Conservation (phyloP, 2,329 filamentous ascomycete species). For the Monosporascus sp. region DNA sequence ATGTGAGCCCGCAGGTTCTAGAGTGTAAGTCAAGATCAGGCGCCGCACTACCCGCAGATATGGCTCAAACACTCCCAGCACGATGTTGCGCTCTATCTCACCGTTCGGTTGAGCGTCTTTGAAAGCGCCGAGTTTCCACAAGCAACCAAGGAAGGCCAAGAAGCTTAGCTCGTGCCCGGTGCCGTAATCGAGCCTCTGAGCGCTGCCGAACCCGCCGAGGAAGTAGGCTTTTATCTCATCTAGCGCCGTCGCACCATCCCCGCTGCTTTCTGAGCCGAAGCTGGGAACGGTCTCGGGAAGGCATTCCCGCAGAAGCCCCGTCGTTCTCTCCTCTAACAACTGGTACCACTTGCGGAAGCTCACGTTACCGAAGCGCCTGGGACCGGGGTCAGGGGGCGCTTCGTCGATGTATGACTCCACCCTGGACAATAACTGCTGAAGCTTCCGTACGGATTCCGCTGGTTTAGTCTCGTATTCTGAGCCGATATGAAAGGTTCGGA, state of each 20-base stretch:
- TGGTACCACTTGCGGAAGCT: conserved; percentile 83
- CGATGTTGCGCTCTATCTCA: conserved; percentile 70
- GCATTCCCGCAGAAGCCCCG: conserved; percentile 51
- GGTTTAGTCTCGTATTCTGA: conserved; percentile 37
- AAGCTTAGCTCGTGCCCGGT: conserved; percentile 96
- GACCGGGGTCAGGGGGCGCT: conserved; percentile 78
- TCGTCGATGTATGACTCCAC: conserved; percentile 66
- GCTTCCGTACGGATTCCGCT: conserved; percentile 51
- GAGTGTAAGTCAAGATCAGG: conserved; percentile 83
- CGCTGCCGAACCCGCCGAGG: conserved; percentile 78
- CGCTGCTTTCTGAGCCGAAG: conserved; percentile 10
- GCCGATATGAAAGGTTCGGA: conserved; percentile 45
- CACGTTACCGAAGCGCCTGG: conserved; percentile 85
- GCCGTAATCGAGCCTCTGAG: conserved; percentile 88
- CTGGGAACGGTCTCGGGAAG: conserved; percentile 39
- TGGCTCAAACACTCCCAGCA: conserved; percentile 77
- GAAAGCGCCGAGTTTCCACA: conserved; percentile 90
- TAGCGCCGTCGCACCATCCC: conserved; percentile 40
- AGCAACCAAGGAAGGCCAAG: conserved; percentile 77
- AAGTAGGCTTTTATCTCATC: conserved; percentile 76
- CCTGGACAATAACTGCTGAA: conserved; percentile 62
- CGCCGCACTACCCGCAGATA: conserved; percentile 68
- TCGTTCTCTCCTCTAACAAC: conserved; percentile 56
- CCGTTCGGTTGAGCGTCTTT: conserved; percentile 44
- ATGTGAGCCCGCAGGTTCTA: conserved; percentile 93